Percentiles rank a stretch among this genome's conserved stretches.
Evolutionary conservation across 352 stramenopile species (phyloP).

Genomic region (Albugo candida): DNA sequence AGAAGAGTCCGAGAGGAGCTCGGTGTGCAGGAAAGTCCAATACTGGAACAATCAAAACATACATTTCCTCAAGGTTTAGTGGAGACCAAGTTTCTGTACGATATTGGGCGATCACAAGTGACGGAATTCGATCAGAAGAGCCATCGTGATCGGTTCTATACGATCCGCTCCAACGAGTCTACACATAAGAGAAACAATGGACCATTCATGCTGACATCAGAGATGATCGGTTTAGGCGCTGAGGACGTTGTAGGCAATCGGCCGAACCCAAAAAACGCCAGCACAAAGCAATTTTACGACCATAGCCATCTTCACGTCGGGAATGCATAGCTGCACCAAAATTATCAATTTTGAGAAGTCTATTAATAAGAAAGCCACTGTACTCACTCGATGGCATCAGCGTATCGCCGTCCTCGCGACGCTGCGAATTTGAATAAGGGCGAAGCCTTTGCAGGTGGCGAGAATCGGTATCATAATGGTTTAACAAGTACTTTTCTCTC

Average conservation of each 20-base stretch:
- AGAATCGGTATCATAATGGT: too few relatives aligned
- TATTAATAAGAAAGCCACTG: too few relatives aligned
- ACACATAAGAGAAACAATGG: conserved; percentile 63
- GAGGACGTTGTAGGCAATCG: conserved; percentile 40
- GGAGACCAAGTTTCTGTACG: conserved; percentile 62
- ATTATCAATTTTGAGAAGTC: too few relatives aligned
- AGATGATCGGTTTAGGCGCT: conserved; percentile 35
- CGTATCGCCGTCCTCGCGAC: too few relatives aligned
- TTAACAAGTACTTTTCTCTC: too few relatives aligned
- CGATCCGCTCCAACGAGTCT: conserved; percentile 52
- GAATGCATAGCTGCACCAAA: too few relatives aligned
- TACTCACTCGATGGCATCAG: too few relatives aligned
- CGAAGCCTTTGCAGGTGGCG: too few relatives aligned
- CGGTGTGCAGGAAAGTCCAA: conserved; percentile 18
- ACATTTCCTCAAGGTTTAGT: conserved; percentile 48
- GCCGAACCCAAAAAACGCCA: conserved; percentile 43
- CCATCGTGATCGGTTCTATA: conserved; percentile 71
- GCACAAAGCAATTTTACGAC: conserved; percentile 71
- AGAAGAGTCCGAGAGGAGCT: conserved; percentile 21
- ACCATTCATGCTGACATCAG: conserved; percentile 59
- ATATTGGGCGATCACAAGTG: conserved; percentile 55
- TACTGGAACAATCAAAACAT: conserved; percentile 22
- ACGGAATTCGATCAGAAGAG: conserved; percentile 74
- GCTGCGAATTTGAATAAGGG: too few relatives aligned
- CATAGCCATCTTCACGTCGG: conserved; percentile 43